Conservation (phyloP, 257 asterid genomes). For the Handroanthus guayacan region DNA sequence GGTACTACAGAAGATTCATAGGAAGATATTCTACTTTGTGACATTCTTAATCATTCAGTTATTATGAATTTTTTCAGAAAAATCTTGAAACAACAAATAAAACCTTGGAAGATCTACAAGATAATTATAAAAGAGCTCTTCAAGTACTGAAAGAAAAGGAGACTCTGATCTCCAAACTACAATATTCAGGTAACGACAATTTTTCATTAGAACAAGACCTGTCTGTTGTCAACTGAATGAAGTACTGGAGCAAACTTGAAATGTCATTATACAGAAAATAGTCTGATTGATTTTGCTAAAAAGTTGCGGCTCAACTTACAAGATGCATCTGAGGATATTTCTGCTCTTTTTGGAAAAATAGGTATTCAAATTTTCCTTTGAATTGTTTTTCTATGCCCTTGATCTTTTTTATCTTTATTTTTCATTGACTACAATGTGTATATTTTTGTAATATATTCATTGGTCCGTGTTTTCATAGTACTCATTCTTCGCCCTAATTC, state of each 20-base stretch:
- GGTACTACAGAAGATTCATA: slow-evolving; percentile 48
- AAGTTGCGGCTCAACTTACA: slow-evolving; percentile 61
- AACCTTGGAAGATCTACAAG: slow-evolving; percentile 70
- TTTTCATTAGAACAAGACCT: background rate
- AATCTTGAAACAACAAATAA: slow-evolving; percentile 54
- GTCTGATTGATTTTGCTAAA: slow-evolving; percentile 69
- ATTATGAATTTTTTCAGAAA: slow-evolving; percentile 48
- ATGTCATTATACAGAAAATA: slow-evolving; percentile 56
- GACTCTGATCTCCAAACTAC: slow-evolving; percentile 58
- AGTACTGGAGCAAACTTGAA: slow-evolving; percentile 12
- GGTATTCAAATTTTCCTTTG: slow-evolving; percentile 46
- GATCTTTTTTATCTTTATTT: background rate
- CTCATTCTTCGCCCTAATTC: slow-evolving; percentile 28
- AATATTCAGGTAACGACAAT: slow-evolving; percentile 61
- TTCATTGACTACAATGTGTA: background rate
- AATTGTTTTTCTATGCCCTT: background rate
- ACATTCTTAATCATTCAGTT: slow-evolving; percentile 18
- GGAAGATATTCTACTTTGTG: slow-evolving; percentile 25
- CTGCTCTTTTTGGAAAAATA: slow-evolving; percentile 67
- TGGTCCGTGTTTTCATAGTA: background rate
- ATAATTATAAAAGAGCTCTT: slow-evolving; percentile 55
- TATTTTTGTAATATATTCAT: background rate
- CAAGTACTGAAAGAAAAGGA: slow-evolving; percentile 67
- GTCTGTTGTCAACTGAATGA: slow-evolving; percentile 12
- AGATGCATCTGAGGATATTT: slow-evolving; percentile 72